phyloP scores from a whole-genome alignment of 2,329 filamentous ascomycete genomes.

The Onygena corvina region DNA sequence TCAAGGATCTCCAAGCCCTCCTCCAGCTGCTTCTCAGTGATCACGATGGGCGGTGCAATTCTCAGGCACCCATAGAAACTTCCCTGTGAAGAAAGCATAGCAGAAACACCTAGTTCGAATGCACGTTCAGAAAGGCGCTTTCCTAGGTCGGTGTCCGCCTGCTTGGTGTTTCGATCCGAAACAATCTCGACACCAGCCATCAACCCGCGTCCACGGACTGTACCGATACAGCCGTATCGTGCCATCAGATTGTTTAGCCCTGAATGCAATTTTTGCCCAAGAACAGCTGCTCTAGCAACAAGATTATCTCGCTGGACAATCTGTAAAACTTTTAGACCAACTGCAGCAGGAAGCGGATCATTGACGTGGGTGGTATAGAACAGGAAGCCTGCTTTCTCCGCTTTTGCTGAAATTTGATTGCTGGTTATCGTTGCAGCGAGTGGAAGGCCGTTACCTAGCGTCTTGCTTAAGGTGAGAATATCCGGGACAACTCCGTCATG shows the following conservation, averaged over 20 bases:
- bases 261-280: conserved; percentile 38
- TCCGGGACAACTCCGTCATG: conserved; percentile 43
- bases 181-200: conserved; percentile 51
- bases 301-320: conserved; percentile 47
- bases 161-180: conserved; percentile 38
- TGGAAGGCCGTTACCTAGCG: conserved; percentile 49
- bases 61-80: conserved; percentile 48
- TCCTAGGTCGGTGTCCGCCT: conserved; percentile 38
- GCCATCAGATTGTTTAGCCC: conserved; percentile 38
- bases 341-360: conserved; percentile 48
- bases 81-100: not conserved
- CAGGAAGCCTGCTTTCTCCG: conserved; percentile 40
- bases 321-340: conserved; percentile 51
- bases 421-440: conserved; percentile 47
- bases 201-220: conserved; percentile 48
- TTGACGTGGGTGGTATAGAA: conserved; percentile 48
- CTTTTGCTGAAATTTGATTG: conserved; percentile 40
- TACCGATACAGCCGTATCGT: conserved; percentile 50
- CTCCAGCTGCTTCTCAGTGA: conserved; percentile 40
- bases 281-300: conserved; percentile 34
- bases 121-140: conserved; percentile 38
- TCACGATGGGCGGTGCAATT: conserved; percentile 50
- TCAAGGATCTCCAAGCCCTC: conserved; percentile 46
- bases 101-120: conserved; percentile 42
- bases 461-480: conserved; percentile 51